A percentile compares a stretch with the other conserved stretches of the same genome.
These are phyloP conservation scores for Venturia pyrina DNA, from an alignment of 2,329 filamentous ascomycete genomes.

Conservation along the genomic window DNA sequence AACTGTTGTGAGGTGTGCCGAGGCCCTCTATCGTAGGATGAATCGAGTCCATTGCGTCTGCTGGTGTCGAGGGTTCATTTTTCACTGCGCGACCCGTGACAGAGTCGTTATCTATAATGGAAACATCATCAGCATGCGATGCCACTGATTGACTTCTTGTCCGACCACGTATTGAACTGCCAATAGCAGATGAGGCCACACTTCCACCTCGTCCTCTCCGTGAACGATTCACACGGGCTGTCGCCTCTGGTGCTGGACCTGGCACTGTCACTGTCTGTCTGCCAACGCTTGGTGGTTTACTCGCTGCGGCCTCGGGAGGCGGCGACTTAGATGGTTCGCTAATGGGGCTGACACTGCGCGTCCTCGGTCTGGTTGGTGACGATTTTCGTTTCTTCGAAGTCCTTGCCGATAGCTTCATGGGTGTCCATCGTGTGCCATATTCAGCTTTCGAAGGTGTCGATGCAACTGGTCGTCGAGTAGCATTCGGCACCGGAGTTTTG, in stretches of 20 bases:
- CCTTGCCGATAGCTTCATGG: background rate
- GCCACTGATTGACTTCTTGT: constrained; percentile 40
- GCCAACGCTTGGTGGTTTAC: constrained; percentile 22
- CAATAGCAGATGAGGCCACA: constrained; percentile 36
- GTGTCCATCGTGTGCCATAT: constrained; percentile 2
- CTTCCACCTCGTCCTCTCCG: constrained; percentile 26
- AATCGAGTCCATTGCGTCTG: constrained; percentile 20
- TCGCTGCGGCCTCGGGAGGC: constrained; percentile 15
- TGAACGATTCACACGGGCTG: constrained; percentile 9
- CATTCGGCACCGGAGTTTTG: background rate
- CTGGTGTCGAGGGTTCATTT: constrained; percentile 36
- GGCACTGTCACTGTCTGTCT: constrained; percentile 16
- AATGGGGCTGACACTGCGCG: constrained; percentile 10
- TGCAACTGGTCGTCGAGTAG: background rate
- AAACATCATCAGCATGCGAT: constrained; percentile 33
- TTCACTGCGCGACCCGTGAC: constrained; percentile 32
- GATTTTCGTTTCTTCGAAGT: background rate
- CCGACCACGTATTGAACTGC: constrained; percentile 32
- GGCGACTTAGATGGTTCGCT: constrained; percentile 11
- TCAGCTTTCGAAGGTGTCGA: background rate
- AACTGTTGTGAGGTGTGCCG: constrained; percentile 17
- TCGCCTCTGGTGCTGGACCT: constrained; percentile 16
- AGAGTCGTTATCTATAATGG: constrained; percentile 29
- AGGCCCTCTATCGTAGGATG: constrained; percentile 17
- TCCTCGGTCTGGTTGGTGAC: constrained; percentile 7